These are phyloP conservation scores for Trebouxia sp. DNA, from an alignment of 139 green algal species.

Conservation along the genomic window DNA sequence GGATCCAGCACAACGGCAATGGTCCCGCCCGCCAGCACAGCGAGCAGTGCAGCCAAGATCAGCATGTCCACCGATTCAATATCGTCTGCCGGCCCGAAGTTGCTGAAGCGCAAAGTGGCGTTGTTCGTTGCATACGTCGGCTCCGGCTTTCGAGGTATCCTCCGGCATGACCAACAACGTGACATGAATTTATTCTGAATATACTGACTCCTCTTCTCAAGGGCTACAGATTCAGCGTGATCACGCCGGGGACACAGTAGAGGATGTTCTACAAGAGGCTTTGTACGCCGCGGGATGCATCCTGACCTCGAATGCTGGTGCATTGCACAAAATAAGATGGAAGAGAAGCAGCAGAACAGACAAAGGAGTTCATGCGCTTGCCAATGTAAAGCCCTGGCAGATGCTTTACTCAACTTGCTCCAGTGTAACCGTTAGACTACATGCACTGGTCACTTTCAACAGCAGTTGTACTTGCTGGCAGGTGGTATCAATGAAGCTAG, in stretches of 20 bases:
- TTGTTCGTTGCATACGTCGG: slow-evolving; percentile 75
- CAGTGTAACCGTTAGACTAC: no score
- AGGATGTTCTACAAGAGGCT: slow-evolving; percentile 64
- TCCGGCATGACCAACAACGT: background rate
- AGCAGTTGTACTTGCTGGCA: background rate
- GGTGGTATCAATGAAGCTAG: slow-evolving; percentile 27
- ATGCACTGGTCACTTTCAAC: background rate
- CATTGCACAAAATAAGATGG: slow-evolving; percentile 64
- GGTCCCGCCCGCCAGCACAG: no score
- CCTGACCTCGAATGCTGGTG: slow-evolving; percentile 51
- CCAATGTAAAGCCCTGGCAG: slow-evolving; percentile 47
- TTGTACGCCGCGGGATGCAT: slow-evolving; percentile 60
- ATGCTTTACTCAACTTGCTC: no score
- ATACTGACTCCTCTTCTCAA: background rate
- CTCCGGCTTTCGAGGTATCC: slow-evolving; percentile 60
- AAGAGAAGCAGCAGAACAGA: slow-evolving; percentile 70
- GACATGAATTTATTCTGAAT: background rate
- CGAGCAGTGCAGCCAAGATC: no score
- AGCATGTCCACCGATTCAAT: no score
- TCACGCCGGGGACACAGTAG: slow-evolving; percentile 43
- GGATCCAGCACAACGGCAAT: no score
- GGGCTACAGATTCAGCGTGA: slow-evolving; percentile 18
- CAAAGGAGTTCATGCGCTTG: slow-evolving; percentile 73
- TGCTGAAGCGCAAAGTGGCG: slow-evolving; percentile 80
- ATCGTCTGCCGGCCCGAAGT: no score